Percentiles rank a stretch among this genome's conserved stretches.
phyloP scores from a whole-genome alignment of 2,329 filamentous ascomycete genomes.

The Aspergillus sp. region DNA sequence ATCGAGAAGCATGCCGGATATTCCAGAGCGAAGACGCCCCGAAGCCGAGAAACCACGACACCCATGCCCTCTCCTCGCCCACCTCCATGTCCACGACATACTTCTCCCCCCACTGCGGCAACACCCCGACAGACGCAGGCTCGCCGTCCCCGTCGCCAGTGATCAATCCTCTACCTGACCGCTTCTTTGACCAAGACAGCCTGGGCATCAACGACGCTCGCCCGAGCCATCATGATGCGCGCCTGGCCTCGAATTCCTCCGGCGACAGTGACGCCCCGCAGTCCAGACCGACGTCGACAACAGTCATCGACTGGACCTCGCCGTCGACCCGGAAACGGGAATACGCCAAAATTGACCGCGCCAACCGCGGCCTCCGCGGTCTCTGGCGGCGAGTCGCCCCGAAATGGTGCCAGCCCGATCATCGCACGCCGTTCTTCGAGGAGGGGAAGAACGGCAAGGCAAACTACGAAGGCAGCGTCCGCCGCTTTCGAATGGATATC shows the following conservation, averaged over 20 bases:
- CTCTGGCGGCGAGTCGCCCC: conserved; percentile 35
- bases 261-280: conserved; percentile 3
- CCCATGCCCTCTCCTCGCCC: conserved; percentile 1
- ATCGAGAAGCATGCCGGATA: conserved; percentile 33
- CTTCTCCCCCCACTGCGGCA: neutral
- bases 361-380: conserved; percentile 33
- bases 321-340: conserved; percentile 34
- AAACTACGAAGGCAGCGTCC: conserved; percentile 35
- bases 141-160: conserved; percentile 3
- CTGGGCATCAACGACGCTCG: conserved; percentile 1
- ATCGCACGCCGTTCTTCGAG: conserved; percentile 34
- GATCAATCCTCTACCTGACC: conserved; percentile 1
- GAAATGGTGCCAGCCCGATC: conserved; percentile 27
- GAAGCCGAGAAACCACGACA: conserved; percentile 1
- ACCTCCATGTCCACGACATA: neutral
- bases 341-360: conserved; percentile 47
- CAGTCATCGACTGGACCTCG: conserved; percentile 40
- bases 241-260: neutral
- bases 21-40: conserved; percentile 20
- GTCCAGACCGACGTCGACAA: conserved; percentile 22
- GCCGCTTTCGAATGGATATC: conserved; percentile 37
- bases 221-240: conserved; percentile 1
- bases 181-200: neutral
- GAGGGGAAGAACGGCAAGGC: conserved; percentile 26
- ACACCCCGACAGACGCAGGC: conserved; percentile 1